Evolutionary conservation across 306 rosid species (phyloP).

Genomic region (Lagenaria siceraria): DNA sequence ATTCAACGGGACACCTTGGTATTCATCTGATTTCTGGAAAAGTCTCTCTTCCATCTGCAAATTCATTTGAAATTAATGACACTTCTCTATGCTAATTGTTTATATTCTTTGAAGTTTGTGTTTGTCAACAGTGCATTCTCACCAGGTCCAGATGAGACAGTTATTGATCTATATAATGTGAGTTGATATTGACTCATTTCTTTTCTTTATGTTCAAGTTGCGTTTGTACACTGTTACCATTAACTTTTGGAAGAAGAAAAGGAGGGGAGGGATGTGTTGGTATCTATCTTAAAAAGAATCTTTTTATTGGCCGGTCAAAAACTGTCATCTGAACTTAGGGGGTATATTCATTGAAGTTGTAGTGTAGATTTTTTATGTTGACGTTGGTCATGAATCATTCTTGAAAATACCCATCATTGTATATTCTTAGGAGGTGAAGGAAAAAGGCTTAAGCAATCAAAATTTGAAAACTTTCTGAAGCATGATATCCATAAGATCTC

Average conservation of each 20-base stretch:
- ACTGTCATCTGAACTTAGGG: neutral
- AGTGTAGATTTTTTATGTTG: neutral
- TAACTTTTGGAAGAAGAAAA: neutral
- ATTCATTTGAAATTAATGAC: neutral
- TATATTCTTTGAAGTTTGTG: conserved; percentile 58
- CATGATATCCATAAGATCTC: neutral
- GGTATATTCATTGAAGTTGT: neutral
- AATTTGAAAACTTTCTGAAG: neutral
- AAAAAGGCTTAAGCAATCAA: neutral
- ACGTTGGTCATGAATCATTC: neutral
- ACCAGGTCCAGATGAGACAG: conserved; percentile 83
- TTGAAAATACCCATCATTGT: neutral
- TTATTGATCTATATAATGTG: conserved; percentile 76
- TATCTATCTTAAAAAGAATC: neutral
- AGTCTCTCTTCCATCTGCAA: neutral
- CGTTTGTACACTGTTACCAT: neutral
- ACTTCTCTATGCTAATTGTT: conserved; percentile 12
- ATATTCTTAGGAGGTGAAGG: neutral
- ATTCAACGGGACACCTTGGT: conserved; percentile 91
- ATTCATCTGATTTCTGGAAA: conserved; percentile 9
- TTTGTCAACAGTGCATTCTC: conserved; percentile 90
- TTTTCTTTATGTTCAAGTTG: neutral
- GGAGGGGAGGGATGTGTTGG: neutral
- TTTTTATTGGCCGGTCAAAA: neutral
- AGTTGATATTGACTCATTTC: conserved; percentile 16